These are phyloP conservation scores for Linnemannia schmuckeri DNA, from an alignment of 192 early-diverging fungal species.

Conservation along the genomic window DNA sequence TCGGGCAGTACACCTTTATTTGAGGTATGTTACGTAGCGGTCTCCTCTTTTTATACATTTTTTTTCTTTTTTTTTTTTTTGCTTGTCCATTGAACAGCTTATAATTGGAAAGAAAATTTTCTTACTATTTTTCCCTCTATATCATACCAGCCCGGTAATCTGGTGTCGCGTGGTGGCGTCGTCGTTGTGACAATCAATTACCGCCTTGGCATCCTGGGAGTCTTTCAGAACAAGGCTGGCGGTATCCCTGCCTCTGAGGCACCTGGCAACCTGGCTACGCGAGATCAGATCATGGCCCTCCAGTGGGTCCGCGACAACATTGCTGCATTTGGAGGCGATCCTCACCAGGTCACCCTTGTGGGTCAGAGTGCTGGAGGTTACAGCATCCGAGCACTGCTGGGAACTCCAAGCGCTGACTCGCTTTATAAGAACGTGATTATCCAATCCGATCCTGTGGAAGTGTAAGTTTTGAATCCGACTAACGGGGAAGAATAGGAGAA, in stretches of 20 bases:
- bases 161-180: constrained; percentile 20
- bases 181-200: constrained; percentile 27
- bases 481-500: neutral
- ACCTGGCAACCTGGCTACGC: constrained; percentile 8
- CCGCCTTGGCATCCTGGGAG: constrained; percentile 1
- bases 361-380: constrained; percentile 49
- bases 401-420: neutral
- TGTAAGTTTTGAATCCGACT: constrained; percentile 8
- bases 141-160: neutral
- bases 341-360: constrained; percentile 62
- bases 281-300: constrained; percentile 52
- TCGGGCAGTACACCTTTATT: neutral
- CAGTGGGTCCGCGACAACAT: constrained; percentile 72
- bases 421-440: constrained; percentile 3
- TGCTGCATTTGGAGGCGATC: constrained; percentile 71
- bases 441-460: neutral
- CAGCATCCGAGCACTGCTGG: constrained; percentile 1
- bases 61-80: neutral
- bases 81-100: neutral
- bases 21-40: neutral
- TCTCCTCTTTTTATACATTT: neutral
- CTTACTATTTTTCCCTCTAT: neutral
- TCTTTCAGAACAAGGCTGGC: neutral
- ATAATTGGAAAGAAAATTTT: neutral
- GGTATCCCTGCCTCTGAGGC: neutral